These are phyloP conservation scores for Ceratopteris richardii DNA, from an alignment of 75 land plant species.

Conservation along the genomic window DNA sequence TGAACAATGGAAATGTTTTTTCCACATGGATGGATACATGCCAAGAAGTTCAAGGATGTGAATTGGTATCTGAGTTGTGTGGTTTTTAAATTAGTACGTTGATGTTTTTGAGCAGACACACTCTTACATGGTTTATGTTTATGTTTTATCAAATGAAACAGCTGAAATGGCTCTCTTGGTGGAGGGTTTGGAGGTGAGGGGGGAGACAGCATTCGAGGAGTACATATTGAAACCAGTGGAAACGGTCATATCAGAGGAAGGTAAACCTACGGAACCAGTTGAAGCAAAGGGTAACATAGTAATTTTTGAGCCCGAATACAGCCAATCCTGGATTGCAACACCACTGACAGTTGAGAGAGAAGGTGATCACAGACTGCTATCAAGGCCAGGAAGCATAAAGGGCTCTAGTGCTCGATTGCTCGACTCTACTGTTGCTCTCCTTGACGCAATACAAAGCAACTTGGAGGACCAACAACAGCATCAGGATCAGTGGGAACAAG, in stretches of 20 bases:
- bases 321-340: slow-evolving; percentile 69
- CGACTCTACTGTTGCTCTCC: slow-evolving; percentile 24
- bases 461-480: slow-evolving; percentile 30
- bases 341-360: slow-evolving; percentile 38
- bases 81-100: no score
- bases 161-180: slow-evolving; percentile 32
- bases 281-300: slow-evolving; percentile 19
- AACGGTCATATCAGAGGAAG: slow-evolving; percentile 7
- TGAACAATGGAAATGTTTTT: no score
- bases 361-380: neutral
- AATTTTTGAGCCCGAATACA: slow-evolving; percentile 57
- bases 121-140: no score
- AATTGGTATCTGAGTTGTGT: no score
- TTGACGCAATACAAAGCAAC: slow-evolving; percentile 40
- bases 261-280: neutral
- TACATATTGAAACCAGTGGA: slow-evolving; percentile 30
- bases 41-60: no score
- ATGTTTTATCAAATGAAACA: no score
- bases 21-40: no score
- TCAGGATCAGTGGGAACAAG: slow-evolving; percentile 3
- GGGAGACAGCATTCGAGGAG: slow-evolving; percentile 24
- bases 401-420: slow-evolving; percentile 3
- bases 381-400: slow-evolving; percentile 1
- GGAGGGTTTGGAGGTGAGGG: slow-evolving; percentile 35
- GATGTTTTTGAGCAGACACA: no score